A percentile compares a stretch with the other conserved stretches of the same genome.
Conservation (phyloP, 768 basidiomycete species). For the Tremella yokohamensis region DNA sequence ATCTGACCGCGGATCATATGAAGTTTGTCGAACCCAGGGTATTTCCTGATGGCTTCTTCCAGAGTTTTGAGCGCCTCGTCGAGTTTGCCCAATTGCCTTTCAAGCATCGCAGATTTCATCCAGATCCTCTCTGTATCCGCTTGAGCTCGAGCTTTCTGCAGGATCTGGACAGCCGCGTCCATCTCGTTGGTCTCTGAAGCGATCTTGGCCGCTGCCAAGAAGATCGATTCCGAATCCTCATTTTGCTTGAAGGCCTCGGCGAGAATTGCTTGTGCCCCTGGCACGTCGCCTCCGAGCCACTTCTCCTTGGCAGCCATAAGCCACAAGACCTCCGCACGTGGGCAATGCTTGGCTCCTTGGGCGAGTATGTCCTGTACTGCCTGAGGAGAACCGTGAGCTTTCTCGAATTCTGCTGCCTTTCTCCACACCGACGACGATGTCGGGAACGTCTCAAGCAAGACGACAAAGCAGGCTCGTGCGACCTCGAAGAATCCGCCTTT, state of each 20-base stretch:
- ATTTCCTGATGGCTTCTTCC: constrained; percentile 70
- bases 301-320: constrained; percentile 98
- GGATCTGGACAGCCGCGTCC: constrained; percentile 75
- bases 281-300: constrained; percentile 84
- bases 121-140: constrained; percentile 94
- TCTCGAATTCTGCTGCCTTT: constrained; percentile 87
- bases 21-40: constrained; percentile 83
- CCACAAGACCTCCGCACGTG: constrained; percentile 94
- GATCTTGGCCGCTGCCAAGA: constrained; percentile 94
- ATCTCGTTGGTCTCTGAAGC: constrained; percentile 94
- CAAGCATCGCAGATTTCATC: constrained; percentile 98
- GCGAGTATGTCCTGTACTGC: constrained; percentile 75
- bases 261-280: constrained; percentile 82
- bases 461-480: constrained; percentile 81
- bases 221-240: constrained; percentile 94
- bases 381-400: constrained; percentile 77
- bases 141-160: constrained; percentile 81
- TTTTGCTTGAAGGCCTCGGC: constrained; percentile 89
- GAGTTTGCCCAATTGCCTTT: constrained; percentile 77
- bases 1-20: constrained; percentile 99
- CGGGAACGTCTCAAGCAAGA: constrained; percentile 85
- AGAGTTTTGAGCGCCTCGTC: constrained; percentile 69
- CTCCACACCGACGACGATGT: constrained; percentile 82
- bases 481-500: constrained; percentile 70
- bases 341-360: constrained; percentile 83